Evolutionary conservation across 805 yeast species (phyloP), one percentile per base, ranked within the genome.

Genomic region (Kluyveromyces starmeri): DNA sequence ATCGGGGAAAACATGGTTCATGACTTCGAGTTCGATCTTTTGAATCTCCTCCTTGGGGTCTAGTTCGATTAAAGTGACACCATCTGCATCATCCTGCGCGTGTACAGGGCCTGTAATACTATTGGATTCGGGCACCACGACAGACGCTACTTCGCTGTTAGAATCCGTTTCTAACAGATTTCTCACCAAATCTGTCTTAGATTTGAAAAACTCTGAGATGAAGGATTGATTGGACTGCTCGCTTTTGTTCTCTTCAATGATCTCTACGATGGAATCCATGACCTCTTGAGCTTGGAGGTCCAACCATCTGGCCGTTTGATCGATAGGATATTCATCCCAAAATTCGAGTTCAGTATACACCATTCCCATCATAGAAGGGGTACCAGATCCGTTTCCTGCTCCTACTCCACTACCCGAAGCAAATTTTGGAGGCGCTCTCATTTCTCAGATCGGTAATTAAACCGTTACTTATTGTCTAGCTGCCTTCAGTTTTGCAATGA

Each of bases 1-100:
- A 17, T 30, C 33, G 5, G 33, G 20, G 26, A 30, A 30, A 4
- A 30, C 22, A 18, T 20, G 9, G 18, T 16, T 26, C 19, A 26
- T 26, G 10, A 26, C 28, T 16, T 13, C 28, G 9, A 8, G 9
- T 6, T 26, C 28, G 12, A 26, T 26, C 9, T 5, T 5, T 11
- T 13, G 10, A 17, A 26, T 26, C 12, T 26, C 28, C 5, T 26
- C 28, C 18, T 10, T 23, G 26, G 26, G 26, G n/a, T 23, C 26
- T 10, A 23, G 13, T n/a, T 23, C 26, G n/a, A 23, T n/a, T 14
- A 23, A 23, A 7, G 26, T 23, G 6, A n/a, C 13, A 7, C 11
- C 26, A 23, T 23, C 26, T 6, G 11, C 13, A 6, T 23, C 26
- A 10, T 23, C 26, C 26, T 23, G 26, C 5, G 26, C 11, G n/a